phyloP scores from a whole-genome alignment of 345 rosid species.

The Acer yangbiense region DNA sequence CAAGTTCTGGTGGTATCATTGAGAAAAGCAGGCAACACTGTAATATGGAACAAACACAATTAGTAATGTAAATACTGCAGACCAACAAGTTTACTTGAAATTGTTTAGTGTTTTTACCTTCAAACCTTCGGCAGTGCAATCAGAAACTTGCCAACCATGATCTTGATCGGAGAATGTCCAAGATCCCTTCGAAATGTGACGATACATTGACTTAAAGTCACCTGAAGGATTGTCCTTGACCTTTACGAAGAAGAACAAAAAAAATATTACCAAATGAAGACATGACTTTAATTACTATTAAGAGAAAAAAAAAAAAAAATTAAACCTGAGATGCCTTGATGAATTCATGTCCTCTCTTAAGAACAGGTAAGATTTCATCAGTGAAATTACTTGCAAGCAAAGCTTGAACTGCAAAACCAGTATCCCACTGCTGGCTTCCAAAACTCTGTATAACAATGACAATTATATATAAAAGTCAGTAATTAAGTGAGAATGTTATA shows the following conservation, averaged over 20 bases:
- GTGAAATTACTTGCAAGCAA: constrained; percentile 54
- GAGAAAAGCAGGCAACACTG: constrained; percentile 49
- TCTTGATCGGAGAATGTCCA: constrained; percentile 62
- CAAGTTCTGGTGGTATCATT: constrained; percentile 48
- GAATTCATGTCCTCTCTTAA: constrained; percentile 73
- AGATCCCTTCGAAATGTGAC: constrained; percentile 53
- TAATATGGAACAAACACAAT: neutral
- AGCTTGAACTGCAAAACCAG: constrained; percentile 67
- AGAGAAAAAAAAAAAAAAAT: no score
- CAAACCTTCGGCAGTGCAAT: constrained; percentile 54
- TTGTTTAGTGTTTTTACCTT: constrained; percentile 23
- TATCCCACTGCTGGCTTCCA: constrained; percentile 56
- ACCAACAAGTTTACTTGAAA: neutral
- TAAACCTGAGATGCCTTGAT: constrained; percentile 70
- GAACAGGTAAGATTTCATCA: constrained; percentile 52
- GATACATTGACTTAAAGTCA: constrained; percentile 41
- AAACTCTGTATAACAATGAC: constrained; percentile 33
- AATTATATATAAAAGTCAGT: neutral
- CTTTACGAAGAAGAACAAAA: neutral
- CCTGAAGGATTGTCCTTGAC: constrained; percentile 44
- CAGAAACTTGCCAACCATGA: constrained; percentile 66
- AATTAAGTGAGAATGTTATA: neutral
- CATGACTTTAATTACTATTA: no score
- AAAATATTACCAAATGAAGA: neutral
- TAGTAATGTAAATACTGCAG: no score